Conservation (phyloP, 2,329 filamentous ascomycete genomes). For the Sordariomycetes sp. region DNA sequence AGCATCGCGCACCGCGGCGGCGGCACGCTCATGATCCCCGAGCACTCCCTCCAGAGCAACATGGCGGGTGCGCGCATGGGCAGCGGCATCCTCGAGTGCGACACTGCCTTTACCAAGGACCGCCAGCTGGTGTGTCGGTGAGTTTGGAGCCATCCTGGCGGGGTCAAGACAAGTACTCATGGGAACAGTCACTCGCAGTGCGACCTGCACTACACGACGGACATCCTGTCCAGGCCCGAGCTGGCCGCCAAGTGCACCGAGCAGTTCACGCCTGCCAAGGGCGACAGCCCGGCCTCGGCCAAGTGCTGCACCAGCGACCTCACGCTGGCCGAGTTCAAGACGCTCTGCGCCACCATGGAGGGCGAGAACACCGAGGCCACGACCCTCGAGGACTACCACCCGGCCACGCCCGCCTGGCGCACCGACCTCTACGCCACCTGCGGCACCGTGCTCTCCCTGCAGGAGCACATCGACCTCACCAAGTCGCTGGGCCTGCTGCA, state of each 20-base stretch:
- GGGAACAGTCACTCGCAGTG: conserved; percentile 56
- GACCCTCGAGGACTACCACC: conserved; percentile 46
- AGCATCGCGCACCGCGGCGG: conserved; percentile 55
- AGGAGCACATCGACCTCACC: conserved; percentile 53
- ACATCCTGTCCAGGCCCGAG: conserved; percentile 53
- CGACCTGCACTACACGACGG: conserved; percentile 60
- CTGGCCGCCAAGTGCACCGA: conserved; percentile 55
- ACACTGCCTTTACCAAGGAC: conserved; percentile 58
- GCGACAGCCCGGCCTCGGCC: conserved; percentile 43
- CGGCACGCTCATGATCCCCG: conserved; percentile 53
- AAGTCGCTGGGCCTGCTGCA: conserved; percentile 51
- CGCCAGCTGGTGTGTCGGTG: conserved; percentile 57
- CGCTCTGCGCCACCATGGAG: conserved; percentile 65
- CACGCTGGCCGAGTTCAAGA: conserved; percentile 57
- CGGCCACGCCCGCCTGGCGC: conserved; percentile 50
- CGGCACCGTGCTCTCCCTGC: conserved; percentile 50
- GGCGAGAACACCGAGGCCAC: conserved; percentile 48
- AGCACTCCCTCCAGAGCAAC: conserved; percentile 51
- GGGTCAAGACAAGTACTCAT: too few species aligned
- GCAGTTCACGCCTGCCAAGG: conserved; percentile 48
- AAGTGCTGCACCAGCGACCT: conserved; percentile 66
- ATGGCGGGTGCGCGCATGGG: conserved; percentile 59
- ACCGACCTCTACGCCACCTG: conserved; percentile 59
- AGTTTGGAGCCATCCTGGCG: too few species aligned
- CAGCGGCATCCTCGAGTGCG: conserved; percentile 57